Evolutionary conservation across 331 rosid species (phyloP), one percentile per base, ranked within the genome.

Genomic region (Dryas integrifolia): DNA sequence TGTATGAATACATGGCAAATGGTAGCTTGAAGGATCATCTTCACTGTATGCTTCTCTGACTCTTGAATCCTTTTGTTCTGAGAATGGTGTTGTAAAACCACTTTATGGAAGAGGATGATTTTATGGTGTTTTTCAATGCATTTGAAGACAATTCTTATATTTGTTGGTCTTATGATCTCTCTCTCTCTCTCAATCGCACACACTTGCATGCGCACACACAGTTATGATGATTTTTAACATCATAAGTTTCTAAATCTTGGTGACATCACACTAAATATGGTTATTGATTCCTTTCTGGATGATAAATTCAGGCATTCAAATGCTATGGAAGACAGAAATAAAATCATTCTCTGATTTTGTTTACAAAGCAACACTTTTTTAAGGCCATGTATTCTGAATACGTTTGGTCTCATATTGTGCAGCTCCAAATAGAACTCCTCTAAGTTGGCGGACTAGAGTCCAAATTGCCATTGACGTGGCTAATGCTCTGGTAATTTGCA

Each of bases 11-110:
- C 86, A 89, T 95, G 99, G 97, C 85, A 75, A 95, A 92, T 73
- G 99, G 99, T 74, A 95, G 98, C 97, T 83, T 95, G 86, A 88
- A 92, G 82, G 99, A 95, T 80, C 98, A 92, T 88, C 97, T 95
- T 82, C 98, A 95, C 80, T 75, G 99, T 95, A 89, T 87, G 93
- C 73, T 82, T 77, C 84, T 84, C 46, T 56, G 56, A 53, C 75
- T 74, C 69, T 63, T 56, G 62, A 79, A 18, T 58, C 18, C 5
- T 6, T 26, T 30, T 47, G 8, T 55, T 35, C 70, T 60, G 30
- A 56, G 43, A 56, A 7, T 70, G 47, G 44, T 55, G 53, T 46
- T 70, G 24, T 70, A 55, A 11, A 16, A 51, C 39, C 21, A 6
- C 13, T 51, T 38, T 69, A 9, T 39, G 16, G 49, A 53, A 43